Evolutionary conservation across 2,329 filamentous ascomycete species (phyloP).

Genomic region (Endothia cerciana): DNA sequence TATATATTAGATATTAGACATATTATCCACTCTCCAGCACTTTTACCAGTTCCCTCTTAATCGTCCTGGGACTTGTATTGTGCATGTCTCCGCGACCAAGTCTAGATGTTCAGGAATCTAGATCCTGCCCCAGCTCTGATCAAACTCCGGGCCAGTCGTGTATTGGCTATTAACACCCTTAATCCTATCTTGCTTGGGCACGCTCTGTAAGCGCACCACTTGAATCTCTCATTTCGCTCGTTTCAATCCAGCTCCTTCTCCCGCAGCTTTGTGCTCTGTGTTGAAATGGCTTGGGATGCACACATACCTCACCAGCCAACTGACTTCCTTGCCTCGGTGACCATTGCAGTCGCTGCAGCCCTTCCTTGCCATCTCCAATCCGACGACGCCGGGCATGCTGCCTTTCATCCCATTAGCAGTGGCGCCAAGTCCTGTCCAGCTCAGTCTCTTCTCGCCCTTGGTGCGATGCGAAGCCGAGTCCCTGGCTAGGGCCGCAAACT

Average conservation of each 20-base stretch:
- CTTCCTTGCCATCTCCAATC: slow-evolving; percentile 40
- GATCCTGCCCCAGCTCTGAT: not conserved
- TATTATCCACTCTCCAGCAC: not conserved
- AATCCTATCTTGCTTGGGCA: not conserved
- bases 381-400: slow-evolving; percentile 40
- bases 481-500: slow-evolving; percentile 44
- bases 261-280: slow-evolving; percentile 4
- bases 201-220: not conserved
- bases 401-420: slow-evolving; percentile 37
- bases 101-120: not conserved
- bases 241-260: not conserved
- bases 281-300: slow-evolving; percentile 7
- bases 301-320: slow-evolving; percentile 38
- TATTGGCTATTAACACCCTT: not conserved
- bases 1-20: slow-evolving; percentile 4
- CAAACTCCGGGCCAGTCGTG: not conserved
- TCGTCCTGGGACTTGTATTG: not conserved
- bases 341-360: slow-evolving; percentile 41
- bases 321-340: slow-evolving; percentile 40
- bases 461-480: slow-evolving; percentile 33
- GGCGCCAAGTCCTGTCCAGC: slow-evolving; percentile 46
- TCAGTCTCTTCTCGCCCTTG: slow-evolving; percentile 40
- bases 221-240: not conserved
- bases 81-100: not conserved
- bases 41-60: no score